These are phyloP conservation scores for Tetragonia tetragonoides DNA, from an alignment of 148 eudicot species.

Conservation along the genomic window DNA sequence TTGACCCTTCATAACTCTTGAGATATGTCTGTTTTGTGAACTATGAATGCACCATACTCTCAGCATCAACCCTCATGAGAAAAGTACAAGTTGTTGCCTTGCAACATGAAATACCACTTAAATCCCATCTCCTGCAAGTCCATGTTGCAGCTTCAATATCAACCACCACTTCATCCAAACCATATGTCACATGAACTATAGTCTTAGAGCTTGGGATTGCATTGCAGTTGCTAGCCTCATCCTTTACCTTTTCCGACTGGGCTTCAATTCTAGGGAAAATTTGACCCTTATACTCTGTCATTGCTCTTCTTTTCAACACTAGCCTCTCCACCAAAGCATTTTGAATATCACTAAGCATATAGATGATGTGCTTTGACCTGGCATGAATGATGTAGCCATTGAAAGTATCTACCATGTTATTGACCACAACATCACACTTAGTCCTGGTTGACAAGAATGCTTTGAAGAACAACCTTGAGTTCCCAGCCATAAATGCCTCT, in stretches of 20 bases:
- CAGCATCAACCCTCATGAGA: neutral
- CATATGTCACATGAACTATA: neutral
- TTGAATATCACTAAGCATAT: neutral
- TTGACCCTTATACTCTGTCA: no score
- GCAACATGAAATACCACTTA: neutral
- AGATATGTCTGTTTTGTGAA: neutral
- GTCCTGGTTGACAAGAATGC: neutral
- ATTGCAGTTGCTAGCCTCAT: neutral
- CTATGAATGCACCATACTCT: neutral
- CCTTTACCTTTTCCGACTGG: neutral
- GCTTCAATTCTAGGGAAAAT: neutral
- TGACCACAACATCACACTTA: neutral
- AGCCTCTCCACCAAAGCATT: neutral
- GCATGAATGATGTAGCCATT: neutral
- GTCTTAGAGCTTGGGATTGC: neutral
- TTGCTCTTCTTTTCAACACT: neutral
- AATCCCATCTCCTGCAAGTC: conserved; percentile 1
- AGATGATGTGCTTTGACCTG: neutral
- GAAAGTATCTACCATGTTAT: neutral
- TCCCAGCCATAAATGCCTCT: neutral
- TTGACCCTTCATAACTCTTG: neutral
- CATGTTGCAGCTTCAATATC: neutral
- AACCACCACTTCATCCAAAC: neutral
- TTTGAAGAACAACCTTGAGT: neutral
- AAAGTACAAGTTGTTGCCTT: neutral